phyloP scores from a whole-genome alignment of 768 basidiomycete species.

The Tylopilus subfusipes region DNA sequence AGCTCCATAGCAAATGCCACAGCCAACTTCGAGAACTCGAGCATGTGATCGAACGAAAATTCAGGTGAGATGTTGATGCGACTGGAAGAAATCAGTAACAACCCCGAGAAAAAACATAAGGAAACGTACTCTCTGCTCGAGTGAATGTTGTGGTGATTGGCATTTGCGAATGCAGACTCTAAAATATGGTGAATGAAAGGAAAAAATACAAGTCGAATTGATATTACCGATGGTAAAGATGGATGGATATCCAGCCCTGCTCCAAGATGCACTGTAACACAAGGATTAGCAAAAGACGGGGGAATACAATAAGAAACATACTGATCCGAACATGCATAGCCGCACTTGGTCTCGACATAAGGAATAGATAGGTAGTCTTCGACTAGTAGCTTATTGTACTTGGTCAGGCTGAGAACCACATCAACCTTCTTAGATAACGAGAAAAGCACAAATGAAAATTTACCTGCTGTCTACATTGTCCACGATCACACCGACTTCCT shows the following conservation, averaged over 20 bases:
- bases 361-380: constrained; percentile 81
- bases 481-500: constrained; percentile 80
- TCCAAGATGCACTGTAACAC: constrained; percentile 65
- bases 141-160: constrained; percentile 77
- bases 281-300: constrained; percentile 22
- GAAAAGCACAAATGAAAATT: constrained; percentile 28
- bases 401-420: constrained; percentile 56
- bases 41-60: constrained; percentile 88
- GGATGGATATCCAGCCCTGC: constrained; percentile 80
- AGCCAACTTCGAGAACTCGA: constrained; percentile 82
- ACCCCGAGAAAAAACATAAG: constrained; percentile 37
- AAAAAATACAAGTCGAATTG: not conserved
- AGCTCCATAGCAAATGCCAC: constrained; percentile 78
- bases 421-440: constrained; percentile 2
- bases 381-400: constrained; percentile 73
- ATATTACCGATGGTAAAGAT: constrained; percentile 67
- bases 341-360: constrained; percentile 79
- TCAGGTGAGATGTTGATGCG: constrained; percentile 83
- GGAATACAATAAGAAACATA: constrained; percentile 36
- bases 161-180: constrained; percentile 71
- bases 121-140: constrained; percentile 67
- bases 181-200: not conserved
- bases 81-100: constrained; percentile 38
- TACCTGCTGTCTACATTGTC: constrained; percentile 73
- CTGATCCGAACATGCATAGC: constrained; percentile 95